These are phyloP conservation scores for Apiospora aurea DNA, from an alignment of 2,329 filamentous ascomycete species.

Conservation along the genomic window DNA sequence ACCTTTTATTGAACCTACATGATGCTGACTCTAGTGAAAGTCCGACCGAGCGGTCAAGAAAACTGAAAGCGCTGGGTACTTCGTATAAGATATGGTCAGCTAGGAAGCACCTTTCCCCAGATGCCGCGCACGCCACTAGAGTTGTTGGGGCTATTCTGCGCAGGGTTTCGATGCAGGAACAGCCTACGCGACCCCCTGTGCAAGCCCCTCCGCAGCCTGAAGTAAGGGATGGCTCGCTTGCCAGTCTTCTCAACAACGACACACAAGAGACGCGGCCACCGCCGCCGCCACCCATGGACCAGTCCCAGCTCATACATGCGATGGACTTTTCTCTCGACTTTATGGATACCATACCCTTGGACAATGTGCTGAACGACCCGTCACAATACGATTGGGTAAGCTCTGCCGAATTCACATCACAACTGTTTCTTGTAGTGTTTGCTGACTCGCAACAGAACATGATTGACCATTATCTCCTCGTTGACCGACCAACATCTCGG, in stretches of 20 bases:
- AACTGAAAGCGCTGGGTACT: constrained; percentile 46
- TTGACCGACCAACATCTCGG: constrained; percentile 15
- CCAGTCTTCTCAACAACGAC: constrained; percentile 43
- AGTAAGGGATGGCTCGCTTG: constrained; percentile 40
- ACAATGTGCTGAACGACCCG: constrained; percentile 45
- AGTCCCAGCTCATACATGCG: constrained; percentile 33
- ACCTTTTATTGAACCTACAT: background rate
- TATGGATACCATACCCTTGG: constrained; percentile 45
- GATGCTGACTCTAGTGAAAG: constrained; percentile 33
- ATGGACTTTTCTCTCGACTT: constrained; percentile 42
- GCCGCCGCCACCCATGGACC: constrained; percentile 33
- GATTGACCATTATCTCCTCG: constrained; percentile 40
- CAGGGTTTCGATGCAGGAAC: constrained; percentile 44
- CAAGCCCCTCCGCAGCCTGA: constrained; percentile 37
- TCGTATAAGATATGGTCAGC: constrained; percentile 53
- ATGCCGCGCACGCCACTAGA: constrained; percentile 51
- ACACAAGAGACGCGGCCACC: constrained; percentile 33
- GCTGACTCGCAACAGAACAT: constrained; percentile 33
- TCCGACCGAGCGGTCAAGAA: constrained; percentile 43
- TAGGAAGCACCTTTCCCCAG: constrained; percentile 46
- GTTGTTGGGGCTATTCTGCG: constrained; percentile 52
- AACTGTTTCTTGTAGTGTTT: background rate
- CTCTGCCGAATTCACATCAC: background rate
- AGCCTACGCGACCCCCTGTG: constrained; percentile 29
- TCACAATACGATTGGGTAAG: constrained; percentile 51